Evolutionary conservation across 192 early-diverging fungal genomes (phyloP).

Genomic region (Geranomyces variabilis): DNA sequence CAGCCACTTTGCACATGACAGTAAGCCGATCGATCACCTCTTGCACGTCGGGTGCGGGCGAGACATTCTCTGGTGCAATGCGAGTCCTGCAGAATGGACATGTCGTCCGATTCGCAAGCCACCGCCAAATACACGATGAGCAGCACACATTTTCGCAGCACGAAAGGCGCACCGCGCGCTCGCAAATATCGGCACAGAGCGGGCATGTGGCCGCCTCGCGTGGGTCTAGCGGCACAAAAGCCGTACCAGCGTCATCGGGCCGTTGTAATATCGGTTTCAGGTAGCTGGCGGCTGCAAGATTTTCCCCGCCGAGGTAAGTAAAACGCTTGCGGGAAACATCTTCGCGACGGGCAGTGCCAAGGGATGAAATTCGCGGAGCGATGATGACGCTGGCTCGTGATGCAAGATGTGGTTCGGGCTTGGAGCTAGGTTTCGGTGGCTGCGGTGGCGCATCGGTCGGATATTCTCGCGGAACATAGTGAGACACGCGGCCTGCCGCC

Average conservation of each 20-base stretch:
- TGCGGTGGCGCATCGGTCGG: background rate
- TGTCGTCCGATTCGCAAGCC: constrained; percentile 20
- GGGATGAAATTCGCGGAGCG: constrained; percentile 30
- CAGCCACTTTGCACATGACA: constrained; percentile 25
- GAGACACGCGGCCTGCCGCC: background rate
- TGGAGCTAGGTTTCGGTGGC: too few species aligned
- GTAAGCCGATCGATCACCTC: constrained; percentile 17
- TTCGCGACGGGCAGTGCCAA: constrained; percentile 14
- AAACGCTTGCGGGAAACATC: constrained; percentile 26
- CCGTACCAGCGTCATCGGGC: background rate
- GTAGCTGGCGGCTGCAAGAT: background rate
- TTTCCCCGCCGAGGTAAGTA: constrained; percentile 29
- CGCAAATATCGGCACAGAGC: constrained; percentile 33
- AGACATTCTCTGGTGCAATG: constrained; percentile 21
- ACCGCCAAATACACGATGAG: constrained; percentile 35
- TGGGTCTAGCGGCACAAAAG: constrained; percentile 9
- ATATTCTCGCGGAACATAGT: background rate
- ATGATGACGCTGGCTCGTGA: constrained; percentile 12
- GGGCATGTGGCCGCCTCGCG: constrained; percentile 30
- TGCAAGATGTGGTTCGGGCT: background rate
- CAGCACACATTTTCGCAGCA: constrained; percentile 31
- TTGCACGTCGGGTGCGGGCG: constrained; percentile 24
- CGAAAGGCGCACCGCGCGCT: constrained; percentile 27
- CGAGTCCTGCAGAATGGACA: constrained; percentile 30
- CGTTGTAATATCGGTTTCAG: background rate